Evolutionary conservation across 208 protist genomes (phyloP).

Genomic region (Jaenimonas drosophilae): DNA sequence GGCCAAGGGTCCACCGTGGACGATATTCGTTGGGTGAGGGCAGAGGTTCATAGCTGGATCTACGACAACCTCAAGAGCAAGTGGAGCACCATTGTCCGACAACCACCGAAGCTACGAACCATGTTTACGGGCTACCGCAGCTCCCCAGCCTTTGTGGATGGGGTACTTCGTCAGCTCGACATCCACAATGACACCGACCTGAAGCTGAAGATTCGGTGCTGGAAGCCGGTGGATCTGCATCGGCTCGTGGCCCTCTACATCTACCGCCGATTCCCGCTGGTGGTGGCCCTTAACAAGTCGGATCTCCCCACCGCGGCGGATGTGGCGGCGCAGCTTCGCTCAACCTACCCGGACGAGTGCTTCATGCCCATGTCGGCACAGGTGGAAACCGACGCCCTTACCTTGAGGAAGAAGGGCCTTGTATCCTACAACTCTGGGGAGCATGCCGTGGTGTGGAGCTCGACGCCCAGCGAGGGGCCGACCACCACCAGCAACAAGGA

Average conservation of each 20-base stretch:
- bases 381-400: constrained; percentile 67
- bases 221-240: constrained; percentile 75
- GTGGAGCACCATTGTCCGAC: constrained; percentile 54
- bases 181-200: constrained; percentile 34
- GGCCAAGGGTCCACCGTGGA: constrained; percentile 59
- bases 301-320: constrained; percentile 49
- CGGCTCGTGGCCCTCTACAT: constrained; percentile 86
- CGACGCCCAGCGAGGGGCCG: neutral
- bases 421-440: constrained; percentile 58
- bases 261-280: constrained; percentile 83
- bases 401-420: constrained; percentile 35
- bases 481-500: neutral
- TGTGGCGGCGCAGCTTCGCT: constrained; percentile 27
- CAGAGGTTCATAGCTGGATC: constrained; percentile 92
- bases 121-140: constrained; percentile 92
- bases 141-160: constrained; percentile 56
- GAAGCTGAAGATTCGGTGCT: constrained; percentile 18
- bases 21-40: constrained; percentile 89
- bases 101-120: constrained; percentile 58
- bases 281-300: constrained; percentile 90
- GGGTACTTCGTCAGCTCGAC: constrained; percentile 42
- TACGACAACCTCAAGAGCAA: constrained; percentile 87
- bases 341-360: constrained; percentile 52
- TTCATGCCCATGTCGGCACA: constrained; percentile 73
- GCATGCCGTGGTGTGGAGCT: constrained; percentile 1